phyloP scores from a whole-genome alignment of 805 yeast species.

The Candida ascalaphidarum region DNA sequence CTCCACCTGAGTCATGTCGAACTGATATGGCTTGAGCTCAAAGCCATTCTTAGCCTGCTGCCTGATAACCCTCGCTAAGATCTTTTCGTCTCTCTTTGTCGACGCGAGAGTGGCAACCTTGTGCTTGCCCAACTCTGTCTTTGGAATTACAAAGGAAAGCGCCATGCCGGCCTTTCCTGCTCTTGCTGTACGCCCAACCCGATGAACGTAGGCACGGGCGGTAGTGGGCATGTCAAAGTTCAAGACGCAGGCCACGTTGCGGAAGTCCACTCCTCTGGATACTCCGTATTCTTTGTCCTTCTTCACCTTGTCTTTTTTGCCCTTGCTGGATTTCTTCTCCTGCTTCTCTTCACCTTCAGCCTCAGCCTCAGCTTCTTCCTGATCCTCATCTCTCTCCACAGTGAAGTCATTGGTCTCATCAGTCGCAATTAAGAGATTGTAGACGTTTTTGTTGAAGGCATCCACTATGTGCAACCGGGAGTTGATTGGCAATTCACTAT shows the following conservation, averaged over 20 bases:
- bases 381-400: conserved; percentile 39
- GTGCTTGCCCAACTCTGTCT: conserved; percentile 81
- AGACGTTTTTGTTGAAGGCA: conserved; percentile 85
- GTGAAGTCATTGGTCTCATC: conserved; percentile 71
- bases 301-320: conserved; percentile 18
- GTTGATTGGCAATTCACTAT: conserved; percentile 87
- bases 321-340: conserved; percentile 9
- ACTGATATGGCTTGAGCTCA: conserved; percentile 78
- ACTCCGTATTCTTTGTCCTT: conserved; percentile 83
- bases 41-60: conserved; percentile 70
- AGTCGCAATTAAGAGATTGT: conserved; percentile 84
- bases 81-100: conserved; percentile 80
- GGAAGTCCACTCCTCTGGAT: conserved; percentile 94
- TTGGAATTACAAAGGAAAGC: conserved; percentile 81
- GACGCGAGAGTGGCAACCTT: conserved; percentile 64
- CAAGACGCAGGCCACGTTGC: conserved; percentile 91
- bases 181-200: conserved; percentile 96
- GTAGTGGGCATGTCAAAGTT: conserved; percentile 92
- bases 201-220: conserved; percentile 82
- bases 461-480: conserved; percentile 94
- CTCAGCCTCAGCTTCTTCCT: conserved; percentile 10
- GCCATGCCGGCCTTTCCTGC: conserved; percentile 96
- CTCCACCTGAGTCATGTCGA: conserved; percentile 87
- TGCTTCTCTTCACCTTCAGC: conserved; percentile 6
- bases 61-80: conserved; percentile 63